Percentiles rank a stretch among this genome's conserved stretches.
These are phyloP conservation scores for Aspergillus pseudoterreus DNA, from an alignment of 2,329 filamentous ascomycete species.

Conservation along the genomic window DNA sequence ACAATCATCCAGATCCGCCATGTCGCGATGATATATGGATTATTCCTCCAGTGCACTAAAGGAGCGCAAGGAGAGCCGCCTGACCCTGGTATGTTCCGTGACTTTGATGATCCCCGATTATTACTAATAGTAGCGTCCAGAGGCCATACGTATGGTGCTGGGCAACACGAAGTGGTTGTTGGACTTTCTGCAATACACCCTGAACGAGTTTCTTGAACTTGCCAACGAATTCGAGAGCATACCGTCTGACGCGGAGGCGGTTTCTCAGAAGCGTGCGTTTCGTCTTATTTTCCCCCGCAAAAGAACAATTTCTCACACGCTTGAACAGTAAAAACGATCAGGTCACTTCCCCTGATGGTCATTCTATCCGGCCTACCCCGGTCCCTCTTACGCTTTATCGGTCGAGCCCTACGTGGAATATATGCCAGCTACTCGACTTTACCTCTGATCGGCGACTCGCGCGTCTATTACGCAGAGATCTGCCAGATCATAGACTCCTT, in stretches of 20 bases:
- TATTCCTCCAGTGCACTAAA: conserved; percentile 61
- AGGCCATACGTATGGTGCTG: conserved; percentile 68
- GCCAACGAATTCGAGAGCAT: conserved; percentile 36
- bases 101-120: not conserved
- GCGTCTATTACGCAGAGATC: conserved; percentile 49
- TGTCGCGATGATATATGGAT: conserved; percentile 60
- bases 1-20: conserved; percentile 71
- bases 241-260: conserved; percentile 31
- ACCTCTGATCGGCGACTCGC: conserved; percentile 34
- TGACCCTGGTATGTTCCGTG: conserved; percentile 52
- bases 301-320: conserved; percentile 2
- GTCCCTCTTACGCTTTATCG: conserved; percentile 66
- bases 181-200: conserved; percentile 57
- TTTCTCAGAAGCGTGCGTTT: conserved; percentile 33
- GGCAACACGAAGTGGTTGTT: conserved; percentile 77
- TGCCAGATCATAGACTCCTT: conserved; percentile 50
- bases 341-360: conserved; percentile 48
- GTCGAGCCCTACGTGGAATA: conserved; percentile 60
- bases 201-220: conserved; percentile 51
- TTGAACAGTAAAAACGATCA: conserved; percentile 30
- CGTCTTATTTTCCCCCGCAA: not conserved
- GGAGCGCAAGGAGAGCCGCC: conserved; percentile 46
- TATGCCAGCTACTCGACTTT: conserved; percentile 42
- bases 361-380: conserved; percentile 72
- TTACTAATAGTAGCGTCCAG: conserved; percentile 36